These are phyloP conservation scores for Dactylellina haptotyla DNA, from an alignment of 2,329 filamentous ascomycete genomes.

Conservation along the genomic window DNA sequence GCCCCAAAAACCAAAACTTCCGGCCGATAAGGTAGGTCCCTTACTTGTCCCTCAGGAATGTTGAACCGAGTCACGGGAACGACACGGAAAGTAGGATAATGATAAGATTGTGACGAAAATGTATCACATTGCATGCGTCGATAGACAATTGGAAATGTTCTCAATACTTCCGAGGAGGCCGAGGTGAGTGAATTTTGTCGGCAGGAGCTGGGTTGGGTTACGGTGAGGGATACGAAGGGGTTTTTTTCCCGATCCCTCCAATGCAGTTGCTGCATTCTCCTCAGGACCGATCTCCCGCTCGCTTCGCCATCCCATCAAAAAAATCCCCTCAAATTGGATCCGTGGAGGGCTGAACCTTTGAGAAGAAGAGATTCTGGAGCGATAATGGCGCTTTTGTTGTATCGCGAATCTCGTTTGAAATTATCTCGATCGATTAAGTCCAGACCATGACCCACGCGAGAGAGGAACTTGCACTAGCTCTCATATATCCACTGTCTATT, in stretches of 20 bases:
- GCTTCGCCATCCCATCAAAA: constrained; percentile 2
- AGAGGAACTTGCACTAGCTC: too few species aligned
- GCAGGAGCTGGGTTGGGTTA: not conserved
- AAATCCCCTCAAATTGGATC: constrained; percentile 22
- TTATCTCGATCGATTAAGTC: constrained; percentile 5
- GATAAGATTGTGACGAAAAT: constrained; percentile 12
- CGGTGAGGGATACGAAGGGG: not conserved
- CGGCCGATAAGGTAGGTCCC: constrained; percentile 22
- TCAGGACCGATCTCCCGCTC: constrained; percentile 46
- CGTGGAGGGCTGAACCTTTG: not conserved
- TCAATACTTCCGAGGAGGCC: too few species aligned
- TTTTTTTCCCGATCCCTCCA: not conserved
- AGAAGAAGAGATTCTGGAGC: too few species aligned
- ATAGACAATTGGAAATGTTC: not conserved
- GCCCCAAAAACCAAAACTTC: not conserved
- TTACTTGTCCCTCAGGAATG: constrained; percentile 34
- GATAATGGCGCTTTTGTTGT: constrained; percentile 11
- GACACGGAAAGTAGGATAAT: not conserved
- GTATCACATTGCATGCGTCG: not conserved
- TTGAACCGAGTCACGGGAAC: constrained; percentile 10
- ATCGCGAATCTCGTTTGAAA: constrained; percentile 10
- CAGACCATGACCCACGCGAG: too few species aligned
- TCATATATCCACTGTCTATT: constrained; percentile 5
- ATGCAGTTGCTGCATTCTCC: not conserved
- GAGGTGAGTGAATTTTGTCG: too few species aligned